Evolutionary conservation across 2,329 filamentous ascomycete genomes (phyloP).

Genomic region (Fusarium lyarnte): DNA sequence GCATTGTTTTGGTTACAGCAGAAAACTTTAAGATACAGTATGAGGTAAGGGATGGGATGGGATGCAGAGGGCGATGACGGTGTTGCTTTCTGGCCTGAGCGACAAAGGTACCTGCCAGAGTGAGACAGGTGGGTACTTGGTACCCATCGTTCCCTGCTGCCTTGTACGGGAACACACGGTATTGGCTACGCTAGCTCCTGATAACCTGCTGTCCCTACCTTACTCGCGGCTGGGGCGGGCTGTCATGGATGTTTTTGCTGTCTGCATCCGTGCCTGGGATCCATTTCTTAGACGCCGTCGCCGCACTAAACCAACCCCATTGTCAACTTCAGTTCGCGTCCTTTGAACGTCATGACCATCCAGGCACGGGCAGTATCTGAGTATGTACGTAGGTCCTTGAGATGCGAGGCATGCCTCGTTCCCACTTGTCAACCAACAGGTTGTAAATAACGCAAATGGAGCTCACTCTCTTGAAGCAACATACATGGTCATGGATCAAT

Average conservation of each 20-base stretch:
- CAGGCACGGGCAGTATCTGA: background rate
- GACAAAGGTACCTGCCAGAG: constrained; percentile 28
- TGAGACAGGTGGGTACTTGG: constrained; percentile 4
- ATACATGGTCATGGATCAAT: background rate
- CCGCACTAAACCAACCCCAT: constrained; percentile 34
- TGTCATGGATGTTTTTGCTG: background rate
- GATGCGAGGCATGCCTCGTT: constrained; percentile 23
- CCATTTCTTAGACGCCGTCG: constrained; percentile 32
- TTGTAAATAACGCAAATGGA: constrained; percentile 34
- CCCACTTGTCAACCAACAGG: constrained; percentile 18
- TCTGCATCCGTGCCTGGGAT: constrained; percentile 14
- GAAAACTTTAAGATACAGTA: constrained; percentile 28
- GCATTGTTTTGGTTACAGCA: constrained; percentile 5
- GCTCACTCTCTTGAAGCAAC: background rate
- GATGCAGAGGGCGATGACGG: constrained; percentile 39
- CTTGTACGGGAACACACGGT: background rate
- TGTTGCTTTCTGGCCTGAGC: constrained; percentile 18
- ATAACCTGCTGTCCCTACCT: constrained; percentile 7
- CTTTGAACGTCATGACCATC: constrained; percentile 29
- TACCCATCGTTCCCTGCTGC: background rate
- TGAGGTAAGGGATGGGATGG: constrained; percentile 39
- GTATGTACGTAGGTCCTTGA: background rate
- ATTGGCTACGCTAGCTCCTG: constrained; percentile 17
- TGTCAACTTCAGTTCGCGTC: constrained; percentile 19
- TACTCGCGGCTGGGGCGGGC: constrained; percentile 38